Evolutionary conservation across 1,284 basidiomycete species (phyloP).

Genomic region (Fistulinella cinereoalba): DNA sequence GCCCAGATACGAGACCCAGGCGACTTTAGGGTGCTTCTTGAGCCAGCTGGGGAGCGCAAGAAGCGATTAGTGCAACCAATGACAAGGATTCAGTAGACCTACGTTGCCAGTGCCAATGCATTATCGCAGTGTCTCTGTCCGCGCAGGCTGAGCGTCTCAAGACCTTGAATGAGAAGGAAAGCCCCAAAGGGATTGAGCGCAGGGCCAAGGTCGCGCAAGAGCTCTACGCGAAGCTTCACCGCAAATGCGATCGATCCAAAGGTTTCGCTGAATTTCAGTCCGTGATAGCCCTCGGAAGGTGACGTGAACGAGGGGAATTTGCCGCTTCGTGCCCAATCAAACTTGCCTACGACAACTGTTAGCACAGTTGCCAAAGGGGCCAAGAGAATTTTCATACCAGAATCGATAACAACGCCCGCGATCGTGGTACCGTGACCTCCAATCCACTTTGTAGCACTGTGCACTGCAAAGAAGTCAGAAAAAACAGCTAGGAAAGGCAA

Average conservation of each 20-base stretch:
- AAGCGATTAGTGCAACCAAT: no score
- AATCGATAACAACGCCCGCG: slow-evolving; percentile 79
- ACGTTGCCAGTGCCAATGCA: slow-evolving; percentile 70
- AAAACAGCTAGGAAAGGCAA: background rate
- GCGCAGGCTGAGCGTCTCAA: slow-evolving; percentile 83
- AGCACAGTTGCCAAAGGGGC: background rate
- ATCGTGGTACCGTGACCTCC: slow-evolving; percentile 89
- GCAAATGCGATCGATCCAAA: slow-evolving; percentile 75
- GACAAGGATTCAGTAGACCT: no score
- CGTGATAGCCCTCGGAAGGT: slow-evolving; percentile 84
- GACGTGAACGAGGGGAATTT: slow-evolving; percentile 83
- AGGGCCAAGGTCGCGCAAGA: slow-evolving; percentile 79
- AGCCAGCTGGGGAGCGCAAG: slow-evolving; percentile 47
- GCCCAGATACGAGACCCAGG: slow-evolving; percentile 85
- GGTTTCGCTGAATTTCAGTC: slow-evolving; percentile 68
- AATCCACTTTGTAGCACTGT: slow-evolving; percentile 91
- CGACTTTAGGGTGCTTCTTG: slow-evolving; percentile 65
- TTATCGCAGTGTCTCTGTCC: slow-evolving; percentile 77
- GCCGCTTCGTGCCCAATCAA: slow-evolving; percentile 78
- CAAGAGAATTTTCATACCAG: slow-evolving; percentile 42
- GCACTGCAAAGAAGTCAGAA: slow-evolving; percentile 42
- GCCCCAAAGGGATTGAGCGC: slow-evolving; percentile 78
- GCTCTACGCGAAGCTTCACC: slow-evolving; percentile 69
- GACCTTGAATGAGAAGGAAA: slow-evolving; percentile 81
- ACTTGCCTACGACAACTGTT: slow-evolving; percentile 55